phyloP scores from a whole-genome alignment of 306 rosid species.

The Ochetophila trinervis region DNA sequence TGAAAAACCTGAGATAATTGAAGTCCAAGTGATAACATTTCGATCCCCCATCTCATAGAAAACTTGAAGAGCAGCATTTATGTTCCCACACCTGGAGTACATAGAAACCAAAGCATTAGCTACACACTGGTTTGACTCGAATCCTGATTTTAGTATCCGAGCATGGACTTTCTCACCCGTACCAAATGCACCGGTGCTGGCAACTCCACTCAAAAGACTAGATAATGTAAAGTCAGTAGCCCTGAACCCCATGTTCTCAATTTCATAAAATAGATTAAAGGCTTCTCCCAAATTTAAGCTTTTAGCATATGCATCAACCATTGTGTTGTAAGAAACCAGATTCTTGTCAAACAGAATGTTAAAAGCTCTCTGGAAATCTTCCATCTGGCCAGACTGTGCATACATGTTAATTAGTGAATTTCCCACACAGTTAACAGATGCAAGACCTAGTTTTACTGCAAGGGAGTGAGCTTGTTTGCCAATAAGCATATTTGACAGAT shows the following conservation, averaged over 20 bases:
- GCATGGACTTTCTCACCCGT: conserved; percentile 22
- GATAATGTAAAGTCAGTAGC: conserved; percentile 16
- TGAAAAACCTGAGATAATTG: conserved; percentile 23
- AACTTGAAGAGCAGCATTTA: conserved; percentile 19
- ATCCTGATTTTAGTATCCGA: conserved; percentile 21
- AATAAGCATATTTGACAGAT: conserved; percentile 4
- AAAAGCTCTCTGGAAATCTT: conserved; percentile 22
- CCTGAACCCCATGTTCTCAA: conserved; percentile 15
- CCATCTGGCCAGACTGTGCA: conserved; percentile 13
- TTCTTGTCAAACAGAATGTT: conserved; percentile 21
- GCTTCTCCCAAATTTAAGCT: conserved; percentile 12
- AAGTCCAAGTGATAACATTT: conserved; percentile 29
- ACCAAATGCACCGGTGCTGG: conserved; percentile 24
- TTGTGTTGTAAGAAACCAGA: conserved; percentile 23
- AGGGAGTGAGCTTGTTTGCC: conserved; percentile 22
- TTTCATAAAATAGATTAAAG: conserved; percentile 17
- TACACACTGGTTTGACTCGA: conserved; percentile 26
- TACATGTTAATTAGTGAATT: conserved; percentile 23
- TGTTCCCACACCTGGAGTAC: conserved; percentile 47
- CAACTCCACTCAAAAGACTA: conserved; percentile 29
- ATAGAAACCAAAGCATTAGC: conserved; percentile 59
- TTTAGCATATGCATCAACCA: conserved; percentile 17
- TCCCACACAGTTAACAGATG: conserved; percentile 21
- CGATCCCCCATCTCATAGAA: conserved; percentile 19
- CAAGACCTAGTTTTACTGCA: conserved; percentile 23